Percentiles rank a stretch among this genome's conserved stretches.
Evolutionary conservation across 257 asterid species (phyloP).

Genomic region (Nyctanthes arbortristis): DNA sequence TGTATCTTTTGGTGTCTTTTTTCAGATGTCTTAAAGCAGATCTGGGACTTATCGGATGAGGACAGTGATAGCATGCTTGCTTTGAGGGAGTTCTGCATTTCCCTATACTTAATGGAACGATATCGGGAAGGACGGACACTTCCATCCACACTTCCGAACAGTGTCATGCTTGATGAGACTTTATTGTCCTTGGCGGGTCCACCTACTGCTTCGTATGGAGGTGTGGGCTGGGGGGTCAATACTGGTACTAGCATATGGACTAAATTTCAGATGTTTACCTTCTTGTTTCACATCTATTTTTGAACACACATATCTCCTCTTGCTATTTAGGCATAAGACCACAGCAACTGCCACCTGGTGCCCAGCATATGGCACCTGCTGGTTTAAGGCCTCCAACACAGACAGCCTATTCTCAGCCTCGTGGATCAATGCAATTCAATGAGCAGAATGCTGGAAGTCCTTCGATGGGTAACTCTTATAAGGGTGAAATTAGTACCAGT

Average conservation of each 20-base stretch:
- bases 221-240: constrained; percentile 59
- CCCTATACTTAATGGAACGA: constrained; percentile 91
- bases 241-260: constrained; percentile 55
- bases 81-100: constrained; percentile 88
- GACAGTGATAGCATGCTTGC: constrained; percentile 96
- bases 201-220: constrained; percentile 62
- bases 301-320: constrained; percentile 21
- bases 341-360: constrained; percentile 60
- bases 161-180: constrained; percentile 81
- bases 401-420: constrained; percentile 56
- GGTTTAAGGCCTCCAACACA: constrained; percentile 77
- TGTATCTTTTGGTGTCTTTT: constrained; percentile 29
- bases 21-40: constrained; percentile 93
- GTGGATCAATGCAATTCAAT: constrained; percentile 61
- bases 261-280: constrained; percentile 18
- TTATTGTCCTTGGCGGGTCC: constrained; percentile 83
- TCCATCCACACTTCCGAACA: constrained; percentile 76
- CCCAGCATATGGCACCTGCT: constrained; percentile 51
- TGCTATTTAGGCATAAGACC: constrained; percentile 61
- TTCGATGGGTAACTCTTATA: constrained; percentile 44
- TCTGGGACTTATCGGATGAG: constrained; percentile 98
- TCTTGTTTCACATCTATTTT: constrained; percentile 12
- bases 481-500: constrained; percentile 58
- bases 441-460: constrained; percentile 51
- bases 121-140: constrained; percentile 81